Evolutionary conservation across 2,329 filamentous ascomycete genomes (phyloP).

Genomic region (Paecilomyces sp.): DNA sequence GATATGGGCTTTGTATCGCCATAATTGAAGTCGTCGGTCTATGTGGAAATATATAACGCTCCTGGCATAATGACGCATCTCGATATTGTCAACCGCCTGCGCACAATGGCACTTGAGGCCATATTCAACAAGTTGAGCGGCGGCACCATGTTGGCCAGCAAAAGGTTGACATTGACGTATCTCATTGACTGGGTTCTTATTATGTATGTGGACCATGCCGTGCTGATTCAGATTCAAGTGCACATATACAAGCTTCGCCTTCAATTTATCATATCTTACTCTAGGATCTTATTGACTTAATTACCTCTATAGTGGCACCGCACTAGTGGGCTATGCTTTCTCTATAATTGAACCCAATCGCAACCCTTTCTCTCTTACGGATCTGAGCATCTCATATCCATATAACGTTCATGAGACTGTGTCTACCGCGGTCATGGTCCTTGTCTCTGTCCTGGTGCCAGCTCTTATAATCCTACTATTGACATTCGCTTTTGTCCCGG

Average conservation of each 20-base stretch:
- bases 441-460: constrained; percentile 60
- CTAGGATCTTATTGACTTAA: constrained; percentile 11
- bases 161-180: constrained; percentile 58
- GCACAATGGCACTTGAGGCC: not conserved
- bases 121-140: not conserved
- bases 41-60: not conserved
- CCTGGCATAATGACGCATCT: not conserved
- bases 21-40: not conserved
- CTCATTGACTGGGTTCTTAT: constrained; percentile 65
- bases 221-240: not conserved
- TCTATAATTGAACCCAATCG: constrained; percentile 57
- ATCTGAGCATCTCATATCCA: constrained; percentile 75
- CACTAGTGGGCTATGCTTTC: constrained; percentile 53
- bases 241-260: not conserved
- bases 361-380: constrained; percentile 63
- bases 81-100: too few species aligned
- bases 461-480: constrained; percentile 61
- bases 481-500: constrained; percentile 63
- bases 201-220: constrained; percentile 37
- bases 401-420: constrained; percentile 65
- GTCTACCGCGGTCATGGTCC: constrained; percentile 55
- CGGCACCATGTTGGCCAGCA: constrained; percentile 25
- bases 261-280: constrained; percentile 2
- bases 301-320: constrained; percentile 41
- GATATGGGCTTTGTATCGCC: not conserved